Evolutionary conservation across 805 yeast species (phyloP).

Genomic region (Maudiozyma serrabonitensis): DNA sequence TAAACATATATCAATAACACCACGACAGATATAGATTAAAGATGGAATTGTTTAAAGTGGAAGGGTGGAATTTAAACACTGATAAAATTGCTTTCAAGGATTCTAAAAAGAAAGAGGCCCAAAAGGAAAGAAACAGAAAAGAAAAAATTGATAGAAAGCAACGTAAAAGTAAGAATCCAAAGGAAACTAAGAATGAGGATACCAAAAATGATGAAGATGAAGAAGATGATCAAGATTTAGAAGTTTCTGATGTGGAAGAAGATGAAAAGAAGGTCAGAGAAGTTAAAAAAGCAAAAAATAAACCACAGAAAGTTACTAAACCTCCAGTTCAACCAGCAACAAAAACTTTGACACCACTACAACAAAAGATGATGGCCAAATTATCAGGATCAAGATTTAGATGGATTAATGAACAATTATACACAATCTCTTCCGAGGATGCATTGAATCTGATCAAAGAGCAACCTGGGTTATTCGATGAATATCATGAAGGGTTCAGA

Average conservation of each 20-base stretch:
- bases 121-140: slow-evolving; percentile 17
- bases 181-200: slow-evolving; percentile 9
- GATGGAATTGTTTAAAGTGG: slow-evolving; percentile 70
- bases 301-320: slow-evolving; percentile 5
- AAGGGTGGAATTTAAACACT: slow-evolving; percentile 67
- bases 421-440: slow-evolving; percentile 69
- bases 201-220: slow-evolving; percentile 1
- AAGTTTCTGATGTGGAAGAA: neutral
- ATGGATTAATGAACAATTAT: slow-evolving; percentile 97
- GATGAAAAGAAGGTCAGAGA: slow-evolving; percentile 9
- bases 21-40: neutral
- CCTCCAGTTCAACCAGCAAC: slow-evolving; percentile 11
- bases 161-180: slow-evolving; percentile 2
- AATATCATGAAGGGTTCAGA: slow-evolving; percentile 90
- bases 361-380: slow-evolving; percentile 91
- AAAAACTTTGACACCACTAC: slow-evolving; percentile 65
- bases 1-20: neutral
- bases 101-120: slow-evolving; percentile 19
- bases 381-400: slow-evolving; percentile 91
- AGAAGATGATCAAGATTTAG: neutral
- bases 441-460: slow-evolving; percentile 65
- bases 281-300: slow-evolving; percentile 4
- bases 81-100: slow-evolving; percentile 43
- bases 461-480: slow-evolving; percentile 85
- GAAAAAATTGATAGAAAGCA: slow-evolving; percentile 17